Base-by-base conservation (phyloP, 495 filamentous ascomycete genomes). In the Neurospora tetrasperma region DNA sequence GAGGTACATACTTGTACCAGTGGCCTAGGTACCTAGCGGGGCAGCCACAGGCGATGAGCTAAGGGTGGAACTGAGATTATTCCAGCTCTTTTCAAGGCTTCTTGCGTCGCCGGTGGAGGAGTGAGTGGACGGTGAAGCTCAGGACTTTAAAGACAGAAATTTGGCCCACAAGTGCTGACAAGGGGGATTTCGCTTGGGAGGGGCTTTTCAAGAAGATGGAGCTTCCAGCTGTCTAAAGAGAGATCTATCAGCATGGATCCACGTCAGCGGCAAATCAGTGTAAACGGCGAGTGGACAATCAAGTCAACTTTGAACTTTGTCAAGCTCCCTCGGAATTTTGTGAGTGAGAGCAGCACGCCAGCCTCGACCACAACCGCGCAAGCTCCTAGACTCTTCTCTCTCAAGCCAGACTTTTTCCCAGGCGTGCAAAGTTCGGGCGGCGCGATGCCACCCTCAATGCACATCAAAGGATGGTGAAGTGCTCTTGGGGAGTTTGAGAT, bases 1-100 rank as follows among this genome's bases (percentile, higher is more conserved):
- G 69, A 73, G 44, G 68, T 39, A 73, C 42, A 46, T 35, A 54
- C 69, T 41, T 71, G 54, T 62, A 62, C 54, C 54, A 62, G 54
- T 62, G 27, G 27, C 54, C 54, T 9, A 62, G 31, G 54, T 62
- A 62, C 54, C 54, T 62, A 35, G 54, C 27, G 54, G 54, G 54
- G 54, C 54, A 62, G 27, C 54, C 27, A 62, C 54, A 62, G 54
- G 14, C 54, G 54, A 62, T 14, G 46, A 18, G 14, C 54, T 35
- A 62, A 62, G 35, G 12, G 54, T 31, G 54, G 27, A 62, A 62
- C 35, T 27, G 54, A 18, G 27, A 14, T 62, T 62, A 62, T 35
- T 62, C 12, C 54, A 16, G 54, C 23, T 35, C 23, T 62, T 62
- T 35, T 62, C 54, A 62, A 14, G 23, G 23, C 8, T 62, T 62